Evolutionary conservation across 2,329 filamentous ascomycete species (phyloP), one percentile per base, ranked within the genome.

Genomic region (Kalmusia sp.): DNA sequence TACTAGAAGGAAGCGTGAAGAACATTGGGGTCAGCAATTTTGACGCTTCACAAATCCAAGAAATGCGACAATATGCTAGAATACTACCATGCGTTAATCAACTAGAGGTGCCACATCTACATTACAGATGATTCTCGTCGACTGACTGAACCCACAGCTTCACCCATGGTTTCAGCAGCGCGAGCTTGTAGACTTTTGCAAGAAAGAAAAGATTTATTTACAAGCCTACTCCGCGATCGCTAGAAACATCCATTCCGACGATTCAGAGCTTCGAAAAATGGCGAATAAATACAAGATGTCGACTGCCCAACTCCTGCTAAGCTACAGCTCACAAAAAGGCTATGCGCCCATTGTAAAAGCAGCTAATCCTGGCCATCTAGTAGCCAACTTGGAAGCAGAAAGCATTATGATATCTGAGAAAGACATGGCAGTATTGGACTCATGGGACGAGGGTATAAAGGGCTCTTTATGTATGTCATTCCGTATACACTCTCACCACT

Each of bases 281-380:
- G 33, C 33, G 17, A n/a, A 37, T 62, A 65, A 35, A 57, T 84
- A 93, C 69, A 80, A 79, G 59, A 92, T 89, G 78, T 84, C 85
- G 6, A 84, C 87, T 55, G 87, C 89, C 3, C 91, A 95, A 79
- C 76, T 95, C 14, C 71, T 96, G 67, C 75, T 95, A 50, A 82
- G 91, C 55, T 95, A 91, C 82, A 89, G 88, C 58, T 71, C 95
- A 75, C 88, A 95, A 76, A 92, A 90, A 76, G 87, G 46, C 34
- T 59, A 43, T 33, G 51, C 55, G 27, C 49, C 63, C 14, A 55
- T 66, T 15, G 62, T 62, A 1, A 66, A 66, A 64, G 58, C 27
- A 61, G 64, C 24, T 51, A 61, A 3, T 54, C 62, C 8, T 52
- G 43, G 30, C 5, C 51, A 62, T 12, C 62, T 66, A 22, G 27